Evolutionary conservation across 192 early-diverging fungal species (phyloP).

Genomic region (Ramicandelaber brevisporus): DNA sequence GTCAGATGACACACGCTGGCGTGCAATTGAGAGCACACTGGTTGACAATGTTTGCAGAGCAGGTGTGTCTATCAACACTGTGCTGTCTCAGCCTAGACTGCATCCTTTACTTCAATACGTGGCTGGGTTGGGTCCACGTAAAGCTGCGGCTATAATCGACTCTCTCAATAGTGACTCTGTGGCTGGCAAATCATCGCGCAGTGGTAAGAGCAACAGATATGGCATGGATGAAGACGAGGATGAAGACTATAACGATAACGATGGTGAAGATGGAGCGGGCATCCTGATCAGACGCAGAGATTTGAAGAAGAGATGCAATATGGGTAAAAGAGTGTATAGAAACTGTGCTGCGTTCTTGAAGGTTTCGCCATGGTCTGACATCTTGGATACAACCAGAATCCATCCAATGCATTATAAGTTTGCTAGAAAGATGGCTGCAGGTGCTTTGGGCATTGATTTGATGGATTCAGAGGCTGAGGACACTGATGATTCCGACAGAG

Average conservation of each 20-base stretch:
- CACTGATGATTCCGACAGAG: too few relatives aligned
- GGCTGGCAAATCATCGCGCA: too few relatives aligned
- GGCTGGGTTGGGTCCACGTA: conserved; percentile 78
- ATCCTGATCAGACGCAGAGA: too few relatives aligned
- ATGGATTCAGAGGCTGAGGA: conserved; percentile 14
- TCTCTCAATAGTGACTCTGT: conserved; percentile 19
- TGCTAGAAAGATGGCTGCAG: conserved; percentile 88
- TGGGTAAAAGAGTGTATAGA: conserved; percentile 55
- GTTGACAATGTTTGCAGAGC: conserved; percentile 60
- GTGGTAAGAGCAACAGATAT: too few relatives aligned
- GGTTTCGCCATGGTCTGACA: conserved; percentile 46
- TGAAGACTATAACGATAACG: too few relatives aligned
- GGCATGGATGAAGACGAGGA: too few relatives aligned
- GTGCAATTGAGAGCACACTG: conserved; percentile 54
- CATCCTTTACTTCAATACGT: conserved; percentile 62
- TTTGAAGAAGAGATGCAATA: conserved; percentile 34
- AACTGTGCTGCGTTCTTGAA: conserved; percentile 84
- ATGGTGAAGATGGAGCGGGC: too few relatives aligned
- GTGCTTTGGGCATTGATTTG: conserved; percentile 81
- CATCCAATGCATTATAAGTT: conserved; percentile 89
- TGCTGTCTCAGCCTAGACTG: conserved; percentile 33
- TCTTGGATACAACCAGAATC: conserved; percentile 82
- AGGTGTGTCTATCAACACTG: conserved; percentile 80
- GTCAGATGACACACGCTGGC: conserved; percentile 32
- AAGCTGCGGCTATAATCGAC: conserved; percentile 51